Conservation (phyloP, 176 grass and related monocot genomes). For the Stipa capillata region DNA sequence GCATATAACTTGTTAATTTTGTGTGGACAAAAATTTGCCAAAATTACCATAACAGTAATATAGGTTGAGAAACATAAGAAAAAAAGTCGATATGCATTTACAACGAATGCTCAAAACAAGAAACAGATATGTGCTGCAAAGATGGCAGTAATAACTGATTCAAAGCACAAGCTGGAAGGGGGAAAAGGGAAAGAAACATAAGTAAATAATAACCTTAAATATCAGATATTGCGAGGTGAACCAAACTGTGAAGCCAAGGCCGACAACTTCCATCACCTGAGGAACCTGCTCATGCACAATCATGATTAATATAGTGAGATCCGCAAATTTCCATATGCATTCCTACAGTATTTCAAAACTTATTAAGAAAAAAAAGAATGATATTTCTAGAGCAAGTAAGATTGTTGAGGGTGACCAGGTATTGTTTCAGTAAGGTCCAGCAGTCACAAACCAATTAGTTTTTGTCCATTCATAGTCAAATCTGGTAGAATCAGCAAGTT, state of each 20-base stretch:
- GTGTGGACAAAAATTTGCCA: background rate
- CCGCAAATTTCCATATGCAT: background rate
- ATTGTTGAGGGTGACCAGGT: background rate
- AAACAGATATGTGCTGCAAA: slow-evolving; percentile 24
- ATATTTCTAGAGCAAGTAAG: background rate
- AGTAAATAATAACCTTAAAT: slow-evolving; percentile 57
- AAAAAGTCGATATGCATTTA: background rate
- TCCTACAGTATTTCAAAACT: background rate
- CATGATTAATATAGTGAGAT: background rate
- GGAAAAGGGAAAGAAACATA: no score
- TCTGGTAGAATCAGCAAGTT: background rate
- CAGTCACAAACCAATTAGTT: background rate
- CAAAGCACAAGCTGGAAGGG: no score
- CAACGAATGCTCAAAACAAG: background rate
- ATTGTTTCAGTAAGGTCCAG: background rate
- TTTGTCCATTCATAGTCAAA: background rate
- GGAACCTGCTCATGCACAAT: slow-evolving; percentile 46
- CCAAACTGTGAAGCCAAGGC: slow-evolving; percentile 86
- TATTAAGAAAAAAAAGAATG: background rate
- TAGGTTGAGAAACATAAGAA: slow-evolving; percentile 19
- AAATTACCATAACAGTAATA: slow-evolving; percentile 1
- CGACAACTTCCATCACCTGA: slow-evolving; percentile 83
- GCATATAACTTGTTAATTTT: background rate
- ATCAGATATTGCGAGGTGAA: slow-evolving; percentile 78
- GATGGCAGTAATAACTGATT: background rate